phyloP scores from a whole-genome alignment of 208 protist species.

The Wallacemonas sp. region DNA sequence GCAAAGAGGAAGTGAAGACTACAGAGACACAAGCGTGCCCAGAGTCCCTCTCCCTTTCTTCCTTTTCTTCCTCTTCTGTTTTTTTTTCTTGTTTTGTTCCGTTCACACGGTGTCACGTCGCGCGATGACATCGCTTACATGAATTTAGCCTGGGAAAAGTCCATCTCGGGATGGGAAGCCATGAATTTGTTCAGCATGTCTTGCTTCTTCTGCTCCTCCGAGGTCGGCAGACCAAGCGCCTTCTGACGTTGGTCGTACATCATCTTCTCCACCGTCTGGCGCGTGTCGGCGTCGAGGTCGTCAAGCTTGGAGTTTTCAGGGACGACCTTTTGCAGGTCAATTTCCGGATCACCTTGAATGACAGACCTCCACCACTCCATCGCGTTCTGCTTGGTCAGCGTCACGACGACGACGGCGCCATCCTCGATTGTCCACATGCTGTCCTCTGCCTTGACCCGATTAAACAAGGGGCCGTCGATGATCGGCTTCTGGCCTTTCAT shows the following conservation, averaged over 20 bases:
- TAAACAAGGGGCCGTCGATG: constrained; percentile 83
- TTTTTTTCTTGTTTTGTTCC: neutral
- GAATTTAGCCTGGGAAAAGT: constrained; percentile 95
- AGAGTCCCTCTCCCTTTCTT: neutral
- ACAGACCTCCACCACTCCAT: constrained; percentile 95
- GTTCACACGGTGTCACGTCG: no score
- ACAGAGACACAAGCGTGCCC: neutral
- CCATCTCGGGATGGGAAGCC: constrained; percentile 94
- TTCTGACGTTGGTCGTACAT: constrained; percentile 96
- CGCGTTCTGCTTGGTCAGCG: constrained; percentile 87
- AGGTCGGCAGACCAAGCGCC: constrained; percentile 92
- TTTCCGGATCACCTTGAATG: constrained; percentile 83
- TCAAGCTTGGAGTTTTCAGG: constrained; percentile 95
- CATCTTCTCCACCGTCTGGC: constrained; percentile 96
- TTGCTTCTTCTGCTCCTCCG: constrained; percentile 93
- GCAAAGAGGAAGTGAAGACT: no score
- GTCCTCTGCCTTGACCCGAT: constrained; percentile 74
- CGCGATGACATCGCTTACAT: constrained; percentile 39
- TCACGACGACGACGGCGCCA: constrained; percentile 78
- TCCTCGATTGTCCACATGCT: constrained; percentile 94
- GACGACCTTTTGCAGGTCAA: constrained; percentile 94
- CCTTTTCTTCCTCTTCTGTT: neutral
- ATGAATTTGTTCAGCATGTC: constrained; percentile 95
- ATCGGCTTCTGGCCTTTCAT: constrained; percentile 83
- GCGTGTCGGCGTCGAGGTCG: constrained; percentile 93